Evolutionary conservation across 805 yeast genomes (phyloP), one percentile per base, ranked within the genome.

Genomic region (Cyberlindnera bimundalis): DNA sequence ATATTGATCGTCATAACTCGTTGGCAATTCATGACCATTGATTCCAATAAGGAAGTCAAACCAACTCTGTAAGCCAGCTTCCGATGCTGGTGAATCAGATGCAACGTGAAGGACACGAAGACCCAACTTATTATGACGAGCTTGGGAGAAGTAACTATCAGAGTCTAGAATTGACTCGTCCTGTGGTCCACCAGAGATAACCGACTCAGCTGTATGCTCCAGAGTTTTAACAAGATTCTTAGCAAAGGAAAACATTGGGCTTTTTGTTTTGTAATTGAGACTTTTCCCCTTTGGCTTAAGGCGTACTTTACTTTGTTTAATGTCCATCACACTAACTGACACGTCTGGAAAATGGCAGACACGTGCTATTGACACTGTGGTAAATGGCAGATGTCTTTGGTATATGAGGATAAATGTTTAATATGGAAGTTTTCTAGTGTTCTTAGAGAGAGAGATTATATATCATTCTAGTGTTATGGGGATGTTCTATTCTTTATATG

Each of bases 31-130:
- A 48, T 76, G 81, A 33, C 85, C 87, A 52, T 91, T 86, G 42
- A 89, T 67, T 1, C 84, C 83, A n/a, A 88, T 72, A 26, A 91
- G 78, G 58, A 73, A 91, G 59, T 91, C 99, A 56, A 91, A 93
- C 78, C 87, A 84, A 9, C 93, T 71, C 61, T 89, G 95, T 21
- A 93, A 59, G 3, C 84, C 85, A 18, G 70, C 65, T 21, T 64
- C 68, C 7, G 63, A 60, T 13, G 75, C 82, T 12, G 65, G 62
- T 0, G 84, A 75, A 39, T 61, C 64, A 24, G 62, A 59, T 27
- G 63, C 66, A 2, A 77, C 76, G 20, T 68, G 64, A 2, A 84
- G 53, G 2, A 84, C 75, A 28, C 90, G 68, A 37, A 84, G 68
- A 0, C 90, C 93, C 33, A 63, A 53, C 8, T 62, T 56, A 10